phyloP scores from a whole-genome alignment of 345 rosid species.

The Hirschfeldia incana region DNA sequence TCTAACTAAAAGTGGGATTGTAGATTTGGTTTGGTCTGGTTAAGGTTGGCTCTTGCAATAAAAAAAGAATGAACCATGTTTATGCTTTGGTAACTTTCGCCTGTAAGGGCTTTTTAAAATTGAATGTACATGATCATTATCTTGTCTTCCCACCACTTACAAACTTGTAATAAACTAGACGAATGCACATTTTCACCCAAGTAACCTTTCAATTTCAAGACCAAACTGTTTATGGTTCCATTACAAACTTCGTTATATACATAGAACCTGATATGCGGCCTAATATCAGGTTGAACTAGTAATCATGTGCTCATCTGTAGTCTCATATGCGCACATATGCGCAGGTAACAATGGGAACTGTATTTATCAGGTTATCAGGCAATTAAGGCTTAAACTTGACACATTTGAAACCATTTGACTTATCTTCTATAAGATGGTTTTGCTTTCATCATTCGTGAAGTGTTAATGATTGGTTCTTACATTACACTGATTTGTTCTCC shows the following conservation, averaged over 20 bases:
- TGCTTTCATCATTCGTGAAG: neutral
- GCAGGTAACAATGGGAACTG: constrained; percentile 45
- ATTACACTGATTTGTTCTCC: neutral
- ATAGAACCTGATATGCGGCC: too few relatives aligned
- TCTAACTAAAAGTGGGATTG: constrained; percentile 36
- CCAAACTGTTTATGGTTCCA: neutral
- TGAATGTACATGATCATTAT: constrained; percentile 3
- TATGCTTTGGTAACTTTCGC: constrained; percentile 15
- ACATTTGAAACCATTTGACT: neutral
- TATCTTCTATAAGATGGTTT: neutral
- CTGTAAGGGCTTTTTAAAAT: neutral
- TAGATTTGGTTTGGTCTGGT: constrained; percentile 20
- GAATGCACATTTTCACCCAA: constrained; percentile 1
- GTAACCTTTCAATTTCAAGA: neutral
- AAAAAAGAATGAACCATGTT: neutral
- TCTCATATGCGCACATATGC: constrained; percentile 58
- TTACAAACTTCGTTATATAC: neutral
- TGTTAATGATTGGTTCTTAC: neutral
- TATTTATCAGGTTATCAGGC: neutral
- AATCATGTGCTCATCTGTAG: constrained; percentile 46
- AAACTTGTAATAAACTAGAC: constrained; percentile 5
- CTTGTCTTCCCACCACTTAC: neutral
- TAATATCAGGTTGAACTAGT: neutral
- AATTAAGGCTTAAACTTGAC: too few relatives aligned
- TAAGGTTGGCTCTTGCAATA: constrained; percentile 24